Evolutionary conservation across 805 yeast genomes (phyloP).

Genomic region (Pichia nanzhaoensis): DNA sequence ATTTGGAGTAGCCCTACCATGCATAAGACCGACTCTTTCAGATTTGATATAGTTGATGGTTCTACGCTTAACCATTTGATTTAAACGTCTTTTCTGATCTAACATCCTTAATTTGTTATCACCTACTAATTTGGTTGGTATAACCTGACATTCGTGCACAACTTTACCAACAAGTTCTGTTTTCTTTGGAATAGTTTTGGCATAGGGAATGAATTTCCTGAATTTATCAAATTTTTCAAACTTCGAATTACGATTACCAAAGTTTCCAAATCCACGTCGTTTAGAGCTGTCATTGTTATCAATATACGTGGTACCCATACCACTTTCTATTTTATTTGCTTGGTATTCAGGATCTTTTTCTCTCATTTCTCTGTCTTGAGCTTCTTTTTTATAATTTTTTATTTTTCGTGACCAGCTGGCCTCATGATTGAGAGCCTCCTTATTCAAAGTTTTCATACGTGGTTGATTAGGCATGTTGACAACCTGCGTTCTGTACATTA

Average conservation of each 20-base stretch:
- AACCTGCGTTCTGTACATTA: constrained; percentile 44
- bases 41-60: constrained; percentile 50
- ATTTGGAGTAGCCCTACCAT: constrained; percentile 81
- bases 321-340: constrained; percentile 14
- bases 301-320: constrained; percentile 26
- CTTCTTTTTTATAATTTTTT: constrained; percentile 17
- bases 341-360: constrained; percentile 18
- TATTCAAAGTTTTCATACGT: constrained; percentile 34
- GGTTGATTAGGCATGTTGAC: constrained; percentile 50
- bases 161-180: constrained; percentile 83
- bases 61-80: constrained; percentile 35
- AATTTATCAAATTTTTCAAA: constrained; percentile 13
- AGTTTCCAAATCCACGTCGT: background rate
- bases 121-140: constrained; percentile 69
- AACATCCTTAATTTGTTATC: constrained; percentile 56
- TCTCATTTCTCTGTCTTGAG: constrained; percentile 11
- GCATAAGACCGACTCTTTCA: constrained; percentile 77
- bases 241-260: constrained; percentile 5
- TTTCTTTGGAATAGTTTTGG: constrained; percentile 81
- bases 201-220: constrained; percentile 61
- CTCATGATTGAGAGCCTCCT: constrained; percentile 29
- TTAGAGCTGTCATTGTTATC: constrained; percentile 2
- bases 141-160: constrained; percentile 85
- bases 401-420: constrained; percentile 28
- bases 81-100: constrained; percentile 32